Percentiles rank a stretch among this genome's conserved stretches.
Evolutionary conservation across 306 rosid genomes (phyloP).

Genomic region (Astragalus membranaceus): DNA sequence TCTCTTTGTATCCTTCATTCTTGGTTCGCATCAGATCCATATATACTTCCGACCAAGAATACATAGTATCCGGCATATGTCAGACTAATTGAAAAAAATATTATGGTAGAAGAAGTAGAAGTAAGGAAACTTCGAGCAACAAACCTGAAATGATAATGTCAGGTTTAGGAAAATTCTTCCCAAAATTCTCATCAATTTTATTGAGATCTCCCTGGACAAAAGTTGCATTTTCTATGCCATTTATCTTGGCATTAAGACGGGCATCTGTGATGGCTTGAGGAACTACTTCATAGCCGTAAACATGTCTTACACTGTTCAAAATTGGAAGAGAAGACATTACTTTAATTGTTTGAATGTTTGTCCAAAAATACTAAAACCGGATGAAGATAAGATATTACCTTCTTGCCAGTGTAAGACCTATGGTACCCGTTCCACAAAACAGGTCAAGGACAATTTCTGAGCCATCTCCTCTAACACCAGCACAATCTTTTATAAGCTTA

Average conservation of each 20-base stretch:
- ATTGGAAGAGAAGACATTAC: conserved; percentile 9
- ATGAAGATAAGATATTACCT: conserved; percentile 39
- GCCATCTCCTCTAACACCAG: conserved; percentile 75
- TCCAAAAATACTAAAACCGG: conserved; percentile 5
- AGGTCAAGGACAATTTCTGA: conserved; percentile 92
- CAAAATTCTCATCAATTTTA: conserved; percentile 81
- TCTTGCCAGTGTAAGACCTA: conserved; percentile 86
- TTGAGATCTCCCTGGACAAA: conserved; percentile 91
- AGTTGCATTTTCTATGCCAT: conserved; percentile 75
- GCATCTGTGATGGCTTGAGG: conserved; percentile 88
- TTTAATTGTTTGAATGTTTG: neutral
- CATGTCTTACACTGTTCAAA: conserved; percentile 62
- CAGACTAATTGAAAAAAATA: conserved; percentile 10
- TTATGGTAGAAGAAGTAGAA: neutral
- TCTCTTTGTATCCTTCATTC: too few relatives aligned
- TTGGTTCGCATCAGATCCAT: too few relatives aligned
- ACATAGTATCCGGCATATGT: neutral
- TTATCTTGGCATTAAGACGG: conserved; percentile 64
- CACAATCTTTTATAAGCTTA: conserved; percentile 75
- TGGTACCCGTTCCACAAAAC: conserved; percentile 98
- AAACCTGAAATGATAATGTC: conserved; percentile 87
- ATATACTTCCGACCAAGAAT: conserved; percentile 10
- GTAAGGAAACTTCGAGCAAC: conserved; percentile 2
- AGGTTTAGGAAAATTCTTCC: conserved; percentile 81
- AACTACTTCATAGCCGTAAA: conserved; percentile 92